Percentiles rank a stretch among this genome's conserved stretches.
phyloP scores from a whole-genome alignment of 148 eudicot species.

The Mesembryanthemum crystallinum region DNA sequence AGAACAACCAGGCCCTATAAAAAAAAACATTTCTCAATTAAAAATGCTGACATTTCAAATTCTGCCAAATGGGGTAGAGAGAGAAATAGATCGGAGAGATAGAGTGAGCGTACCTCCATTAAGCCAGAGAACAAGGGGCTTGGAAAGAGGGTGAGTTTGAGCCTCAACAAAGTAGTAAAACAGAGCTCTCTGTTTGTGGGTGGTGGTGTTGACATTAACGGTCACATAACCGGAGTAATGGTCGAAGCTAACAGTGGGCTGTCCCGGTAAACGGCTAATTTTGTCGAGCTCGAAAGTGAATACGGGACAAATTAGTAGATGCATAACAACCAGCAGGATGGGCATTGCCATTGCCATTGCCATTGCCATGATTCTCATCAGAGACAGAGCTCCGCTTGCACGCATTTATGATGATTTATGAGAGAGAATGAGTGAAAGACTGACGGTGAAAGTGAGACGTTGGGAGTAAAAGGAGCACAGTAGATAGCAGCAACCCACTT shows the following conservation, averaged over 20 bases:
- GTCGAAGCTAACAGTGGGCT: slow-evolving; percentile 66
- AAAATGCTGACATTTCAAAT: no score
- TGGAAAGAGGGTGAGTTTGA: slow-evolving; percentile 60
- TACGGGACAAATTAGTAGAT: slow-evolving; percentile 2
- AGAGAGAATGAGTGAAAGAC: no score
- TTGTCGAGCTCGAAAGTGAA: slow-evolving; percentile 32
- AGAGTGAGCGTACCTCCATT: slow-evolving; percentile 70
- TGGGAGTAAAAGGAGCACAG: neutral
- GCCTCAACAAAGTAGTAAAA: slow-evolving; percentile 97
- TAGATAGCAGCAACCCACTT: neutral
- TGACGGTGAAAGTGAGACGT: neutral
- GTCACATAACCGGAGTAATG: slow-evolving; percentile 82
- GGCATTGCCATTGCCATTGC: neutral
- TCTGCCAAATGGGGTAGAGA: slow-evolving; percentile 2
- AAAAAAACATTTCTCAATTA: no score
- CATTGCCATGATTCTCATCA: neutral
- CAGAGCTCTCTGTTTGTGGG: slow-evolving; percentile 40
- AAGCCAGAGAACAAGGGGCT: slow-evolving; percentile 91
- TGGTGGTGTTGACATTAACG: slow-evolving; percentile 49
- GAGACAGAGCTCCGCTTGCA: neutral
- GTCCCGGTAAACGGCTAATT: slow-evolving; percentile 68
- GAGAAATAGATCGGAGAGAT: neutral
- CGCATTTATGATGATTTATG: neutral
- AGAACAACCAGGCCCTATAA: slow-evolving; percentile 94
- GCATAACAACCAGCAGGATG: slow-evolving; percentile 18